Base-by-base conservation (phyloP, 768 basidiomycete species). In the Stropharia rugosoannulata region DNA sequence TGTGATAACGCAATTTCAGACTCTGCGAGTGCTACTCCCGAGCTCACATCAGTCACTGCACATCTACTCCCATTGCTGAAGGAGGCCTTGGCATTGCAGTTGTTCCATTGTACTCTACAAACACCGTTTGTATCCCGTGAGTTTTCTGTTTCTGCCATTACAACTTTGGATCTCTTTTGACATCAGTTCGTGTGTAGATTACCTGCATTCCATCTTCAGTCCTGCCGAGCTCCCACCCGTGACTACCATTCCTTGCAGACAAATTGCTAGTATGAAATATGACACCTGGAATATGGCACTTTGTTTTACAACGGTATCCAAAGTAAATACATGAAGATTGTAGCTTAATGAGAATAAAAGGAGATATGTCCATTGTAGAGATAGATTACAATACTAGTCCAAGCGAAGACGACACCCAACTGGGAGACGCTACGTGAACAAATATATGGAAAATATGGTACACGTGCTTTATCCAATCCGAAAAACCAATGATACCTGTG, bases 231-330 rank as follows among this genome's bases (percentile, higher is more conserved):
- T 29, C 51, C 73, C 74, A 11, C 73, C 82, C 8, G 66, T 74
- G 10, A 84, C 81, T 10, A 63, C 67, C 19, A 74, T 89, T 48
- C 83, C 86, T 2, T 85, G 82, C 61, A 71, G 75, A 36, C 64
- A 62, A 43, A 79, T 89, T 43, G 74, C 81, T 4, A 79, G 76
- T 35, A 56, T 58, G 13, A 61, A 64, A 1, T 59, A 56, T 27
- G 73, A 81, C 54, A 68, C 77, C 51, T 89, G 85, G 84, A 80
- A 85, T 64, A 76, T 76, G 64, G 83, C 79, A 16, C 62, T 86
- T 54, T 81, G 79, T 64, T 73, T 84, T 50, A 57, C 64, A 5
- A 59, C 60, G 29, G 46, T 46, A 5, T 56, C 51, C 40, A 44
- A 16, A 11, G 22, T 43, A 29, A 45, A 13, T 22, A 29, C 40